Percentiles rank a stretch among this genome's conserved stretches.
Evolutionary conservation across 306 rosid species (phyloP).

Genomic region (Luffa acutangula): DNA sequence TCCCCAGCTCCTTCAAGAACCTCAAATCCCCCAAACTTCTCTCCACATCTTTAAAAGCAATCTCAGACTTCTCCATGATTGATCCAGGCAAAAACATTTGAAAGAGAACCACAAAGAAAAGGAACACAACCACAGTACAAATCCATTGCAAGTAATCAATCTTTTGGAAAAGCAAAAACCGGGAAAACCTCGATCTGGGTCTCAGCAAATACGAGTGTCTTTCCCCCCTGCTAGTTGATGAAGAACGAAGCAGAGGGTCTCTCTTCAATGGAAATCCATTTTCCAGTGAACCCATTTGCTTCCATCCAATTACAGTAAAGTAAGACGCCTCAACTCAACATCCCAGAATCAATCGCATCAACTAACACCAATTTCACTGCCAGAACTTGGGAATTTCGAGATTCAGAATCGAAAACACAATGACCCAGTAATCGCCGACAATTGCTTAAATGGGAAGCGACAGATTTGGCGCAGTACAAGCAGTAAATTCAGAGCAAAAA

Average conservation of each 20-base stretch:
- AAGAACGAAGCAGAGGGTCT: slow-evolving; percentile 49
- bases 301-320: slow-evolving; percentile 35
- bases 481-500: slow-evolving; percentile 1
- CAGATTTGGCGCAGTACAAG: neutral
- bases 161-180: slow-evolving; percentile 59
- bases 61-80: slow-evolving; percentile 40
- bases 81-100: slow-evolving; percentile 88
- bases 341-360: neutral
- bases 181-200: slow-evolving; percentile 84
- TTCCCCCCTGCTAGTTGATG: slow-evolving; percentile 34
- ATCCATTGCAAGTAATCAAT: slow-evolving; percentile 91
- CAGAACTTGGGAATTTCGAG: neutral
- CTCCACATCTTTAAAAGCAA: slow-evolving; percentile 24
- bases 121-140: slow-evolving; percentile 72
- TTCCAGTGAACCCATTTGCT: slow-evolving; percentile 88
- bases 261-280: slow-evolving; percentile 52
- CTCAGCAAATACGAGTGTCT: slow-evolving; percentile 53
- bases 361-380: neutral
- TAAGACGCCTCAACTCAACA: slow-evolving; percentile 9
- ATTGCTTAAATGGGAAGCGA: neutral
- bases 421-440: slow-evolving; percentile 4
- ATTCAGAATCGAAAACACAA: neutral
- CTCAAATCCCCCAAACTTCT: slow-evolving; percentile 30
- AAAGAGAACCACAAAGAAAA: slow-evolving; percentile 63
- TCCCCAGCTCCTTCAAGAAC: slow-evolving; percentile 33